Evolutionary conservation across 176 grass and related monocot species (phyloP).

Genomic region (Poa annua): DNA sequence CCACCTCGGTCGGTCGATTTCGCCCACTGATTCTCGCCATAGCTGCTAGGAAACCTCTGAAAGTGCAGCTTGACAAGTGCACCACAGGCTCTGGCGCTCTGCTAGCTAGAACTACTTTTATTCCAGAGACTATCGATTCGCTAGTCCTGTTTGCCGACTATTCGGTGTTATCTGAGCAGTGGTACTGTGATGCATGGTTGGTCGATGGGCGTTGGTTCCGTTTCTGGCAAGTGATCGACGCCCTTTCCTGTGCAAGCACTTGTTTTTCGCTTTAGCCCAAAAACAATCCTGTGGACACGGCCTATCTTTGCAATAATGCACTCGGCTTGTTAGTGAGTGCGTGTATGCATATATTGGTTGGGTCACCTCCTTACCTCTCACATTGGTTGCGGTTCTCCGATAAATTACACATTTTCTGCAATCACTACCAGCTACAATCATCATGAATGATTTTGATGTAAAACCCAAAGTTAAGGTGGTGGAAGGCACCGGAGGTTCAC

Average conservation of each 20-base stretch:
- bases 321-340: not conserved
- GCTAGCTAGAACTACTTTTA: not conserved
- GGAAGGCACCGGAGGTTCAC: too few species aligned
- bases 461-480: too few species aligned
- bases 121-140: not conserved
- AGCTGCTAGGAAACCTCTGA: slow-evolving; percentile 18
- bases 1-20: slow-evolving; percentile 33
- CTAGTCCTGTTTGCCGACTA: slow-evolving; percentile 39
- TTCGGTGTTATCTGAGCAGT: slow-evolving; percentile 19
- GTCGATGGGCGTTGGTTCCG: slow-evolving; percentile 27
- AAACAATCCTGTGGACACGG: slow-evolving; percentile 28
- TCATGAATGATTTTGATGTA: too few species aligned
- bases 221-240: slow-evolving; percentile 29
- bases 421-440: too few species aligned
- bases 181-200: slow-evolving; percentile 1
- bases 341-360: slow-evolving; percentile 10
- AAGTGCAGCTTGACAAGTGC: slow-evolving; percentile 51
- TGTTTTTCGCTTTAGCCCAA: slow-evolving; percentile 47
- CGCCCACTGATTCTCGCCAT: slow-evolving; percentile 30
- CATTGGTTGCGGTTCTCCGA: not conserved
- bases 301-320: slow-evolving; percentile 32
- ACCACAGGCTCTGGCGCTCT: not conserved
- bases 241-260: slow-evolving; percentile 30
- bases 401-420: too few species aligned
- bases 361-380: not conserved